These are phyloP conservation scores for Vaccinium darrowii DNA, from an alignment of 148 eudicot species.

Conservation along the genomic window DNA sequence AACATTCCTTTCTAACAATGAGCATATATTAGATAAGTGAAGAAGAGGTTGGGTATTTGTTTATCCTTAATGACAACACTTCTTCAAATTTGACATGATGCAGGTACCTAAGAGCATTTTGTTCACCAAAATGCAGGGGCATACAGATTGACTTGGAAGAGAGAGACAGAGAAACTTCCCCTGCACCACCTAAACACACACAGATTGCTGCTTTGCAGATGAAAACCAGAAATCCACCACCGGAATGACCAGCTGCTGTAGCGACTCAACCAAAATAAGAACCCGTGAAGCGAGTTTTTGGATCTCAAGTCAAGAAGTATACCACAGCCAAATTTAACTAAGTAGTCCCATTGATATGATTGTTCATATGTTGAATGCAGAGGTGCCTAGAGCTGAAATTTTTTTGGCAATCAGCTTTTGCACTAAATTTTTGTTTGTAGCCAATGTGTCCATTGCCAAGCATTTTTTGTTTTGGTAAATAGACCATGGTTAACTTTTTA, in stretches of 20 bases:
- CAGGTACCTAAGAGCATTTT: conserved; percentile 13
- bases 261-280: background rate
- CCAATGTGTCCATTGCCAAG: background rate
- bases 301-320: background rate
- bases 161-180: background rate
- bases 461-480: background rate
- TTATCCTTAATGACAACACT: background rate
- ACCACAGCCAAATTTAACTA: conserved; percentile 7
- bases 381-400: background rate
- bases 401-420: background rate
- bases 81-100: background rate
- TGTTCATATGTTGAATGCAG: background rate
- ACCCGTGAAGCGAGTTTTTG: background rate
- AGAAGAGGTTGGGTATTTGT: background rate
- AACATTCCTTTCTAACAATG: too few relatives aligned
- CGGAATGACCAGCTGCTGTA: background rate
- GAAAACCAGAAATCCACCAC: background rate
- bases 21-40: background rate
- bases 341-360: background rate
- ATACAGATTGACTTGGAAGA: background rate
- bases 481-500: background rate
- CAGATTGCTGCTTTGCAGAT: background rate
- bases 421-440: background rate
- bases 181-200: background rate
- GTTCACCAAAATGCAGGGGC: background rate